Percentiles rank a stretch among this genome's conserved stretches.
Conservation (phyloP, 257 asterid species). For the Handroanthus guayacan region DNA sequence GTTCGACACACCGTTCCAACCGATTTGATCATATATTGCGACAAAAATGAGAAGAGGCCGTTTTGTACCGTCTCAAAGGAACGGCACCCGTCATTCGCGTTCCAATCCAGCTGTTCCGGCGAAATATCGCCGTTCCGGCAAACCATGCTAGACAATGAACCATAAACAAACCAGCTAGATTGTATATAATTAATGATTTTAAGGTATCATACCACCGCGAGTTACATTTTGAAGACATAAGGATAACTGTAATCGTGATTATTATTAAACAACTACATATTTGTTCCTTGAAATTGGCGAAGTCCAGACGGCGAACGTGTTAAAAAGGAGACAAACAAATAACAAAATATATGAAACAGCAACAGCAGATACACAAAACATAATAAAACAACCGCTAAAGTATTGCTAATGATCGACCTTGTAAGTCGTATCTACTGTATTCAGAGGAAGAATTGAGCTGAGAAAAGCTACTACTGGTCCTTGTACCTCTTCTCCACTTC, state of each 20-base stretch:
- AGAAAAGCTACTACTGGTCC: conserved; percentile 53
- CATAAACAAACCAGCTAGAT: background rate
- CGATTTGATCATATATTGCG: no score
- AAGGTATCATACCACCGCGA: background rate
- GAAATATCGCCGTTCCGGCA: no score
- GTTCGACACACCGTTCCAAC: no score
- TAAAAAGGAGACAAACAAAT: background rate
- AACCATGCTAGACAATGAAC: background rate
- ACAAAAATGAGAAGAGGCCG: no score
- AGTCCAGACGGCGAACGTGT: conserved; percentile 17
- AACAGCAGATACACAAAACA: background rate
- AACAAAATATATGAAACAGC: conserved; percentile 12
- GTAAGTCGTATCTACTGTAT: background rate
- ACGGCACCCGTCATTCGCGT: no score
- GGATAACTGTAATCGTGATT: background rate
- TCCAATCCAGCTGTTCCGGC: no score
- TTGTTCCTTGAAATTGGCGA: conserved; percentile 18
- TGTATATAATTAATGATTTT: background rate
- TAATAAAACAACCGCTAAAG: conserved; percentile 9
- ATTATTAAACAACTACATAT: conserved; percentile 16
- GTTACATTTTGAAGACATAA: background rate
- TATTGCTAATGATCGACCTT: background rate
- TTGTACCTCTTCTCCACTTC: conserved; percentile 90
- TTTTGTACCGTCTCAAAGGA: no score
- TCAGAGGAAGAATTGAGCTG: background rate